Evolutionary conservation across 2,329 filamentous ascomycete genomes (phyloP).

Genomic region (Dactylellina sp.): DNA sequence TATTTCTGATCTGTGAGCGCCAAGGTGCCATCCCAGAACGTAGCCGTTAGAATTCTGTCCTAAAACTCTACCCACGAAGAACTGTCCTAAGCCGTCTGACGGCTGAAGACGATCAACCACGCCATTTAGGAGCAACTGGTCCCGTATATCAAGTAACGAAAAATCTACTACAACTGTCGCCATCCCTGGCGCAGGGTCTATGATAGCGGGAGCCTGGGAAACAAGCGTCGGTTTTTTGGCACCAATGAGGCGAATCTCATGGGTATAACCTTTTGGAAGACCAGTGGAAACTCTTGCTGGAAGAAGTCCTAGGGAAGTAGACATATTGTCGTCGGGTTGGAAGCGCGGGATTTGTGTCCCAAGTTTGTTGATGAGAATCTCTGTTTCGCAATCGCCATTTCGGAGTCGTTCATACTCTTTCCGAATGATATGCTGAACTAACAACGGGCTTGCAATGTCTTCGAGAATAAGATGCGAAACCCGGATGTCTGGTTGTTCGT

Average conservation of each 20-base stretch:
- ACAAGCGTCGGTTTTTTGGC: constrained; percentile 38
- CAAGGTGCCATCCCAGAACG: constrained; percentile 34
- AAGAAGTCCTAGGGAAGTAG: constrained; percentile 51
- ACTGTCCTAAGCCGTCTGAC: constrained; percentile 20
- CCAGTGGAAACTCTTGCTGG: constrained; percentile 21
- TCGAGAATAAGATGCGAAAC: constrained; percentile 52
- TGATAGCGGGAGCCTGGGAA: constrained; percentile 14
- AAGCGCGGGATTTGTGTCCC: constrained; percentile 55
- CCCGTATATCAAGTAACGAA: constrained; percentile 23
- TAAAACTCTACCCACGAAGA: constrained; percentile 12
- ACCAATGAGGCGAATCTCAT: constrained; percentile 40
- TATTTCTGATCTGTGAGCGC: constrained; percentile 13
- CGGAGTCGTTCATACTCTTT: constrained; percentile 42
- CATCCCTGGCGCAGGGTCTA: constrained; percentile 1
- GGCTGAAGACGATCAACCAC: constrained; percentile 12
- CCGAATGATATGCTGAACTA: constrained; percentile 30
- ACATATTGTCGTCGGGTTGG: constrained; percentile 58
- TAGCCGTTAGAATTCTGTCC: neutral
- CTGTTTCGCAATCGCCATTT: constrained; percentile 48
- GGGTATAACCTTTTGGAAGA: constrained; percentile 38
- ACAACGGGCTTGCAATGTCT: constrained; percentile 5
- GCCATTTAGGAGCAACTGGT: constrained; percentile 23
- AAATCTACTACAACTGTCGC: constrained; percentile 5
- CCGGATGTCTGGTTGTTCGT: constrained; percentile 58
- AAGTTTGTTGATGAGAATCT: constrained; percentile 31